Evolutionary conservation across 2,329 filamentous ascomycete genomes (phyloP).

Genomic region (Fusarium pilosicola): DNA sequence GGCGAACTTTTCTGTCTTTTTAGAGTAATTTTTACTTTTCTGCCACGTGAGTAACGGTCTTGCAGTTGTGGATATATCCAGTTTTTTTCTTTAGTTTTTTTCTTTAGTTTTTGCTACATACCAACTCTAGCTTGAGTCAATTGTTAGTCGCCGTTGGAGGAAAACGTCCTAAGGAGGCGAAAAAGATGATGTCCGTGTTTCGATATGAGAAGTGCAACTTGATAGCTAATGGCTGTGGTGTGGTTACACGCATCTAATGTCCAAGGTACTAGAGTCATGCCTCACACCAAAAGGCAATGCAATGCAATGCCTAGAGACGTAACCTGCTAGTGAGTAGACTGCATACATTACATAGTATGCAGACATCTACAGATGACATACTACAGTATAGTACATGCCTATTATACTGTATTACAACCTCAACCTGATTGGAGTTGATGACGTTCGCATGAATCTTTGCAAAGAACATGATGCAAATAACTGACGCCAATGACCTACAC

Average conservation of each 20-base stretch:
- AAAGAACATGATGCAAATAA: neutral
- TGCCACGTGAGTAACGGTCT: constrained; percentile 24
- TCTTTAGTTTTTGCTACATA: no score
- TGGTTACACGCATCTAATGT: constrained; percentile 28
- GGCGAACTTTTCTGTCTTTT: neutral
- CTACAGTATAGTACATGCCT: neutral
- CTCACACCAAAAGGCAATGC: neutral
- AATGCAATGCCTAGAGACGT: neutral
- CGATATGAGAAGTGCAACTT: neutral
- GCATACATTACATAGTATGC: neutral
- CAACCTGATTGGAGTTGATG: neutral
- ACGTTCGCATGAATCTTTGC: neutral
- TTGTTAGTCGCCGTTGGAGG: neutral
- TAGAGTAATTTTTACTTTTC: neutral
- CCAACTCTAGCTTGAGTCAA: neutral
- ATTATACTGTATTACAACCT: neutral
- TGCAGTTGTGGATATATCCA: neutral
- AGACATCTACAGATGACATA: neutral
- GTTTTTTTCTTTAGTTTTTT: neutral
- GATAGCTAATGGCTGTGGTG: neutral
- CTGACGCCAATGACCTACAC: neutral
- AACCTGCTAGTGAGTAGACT: neutral
- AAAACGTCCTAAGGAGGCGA: neutral
- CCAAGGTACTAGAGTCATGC: constrained; percentile 9
- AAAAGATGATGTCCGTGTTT: neutral